These are phyloP conservation scores for Rhodocollybia butyracea DNA, from an alignment of 768 basidiomycete genomes.

Conservation along the genomic window DNA sequence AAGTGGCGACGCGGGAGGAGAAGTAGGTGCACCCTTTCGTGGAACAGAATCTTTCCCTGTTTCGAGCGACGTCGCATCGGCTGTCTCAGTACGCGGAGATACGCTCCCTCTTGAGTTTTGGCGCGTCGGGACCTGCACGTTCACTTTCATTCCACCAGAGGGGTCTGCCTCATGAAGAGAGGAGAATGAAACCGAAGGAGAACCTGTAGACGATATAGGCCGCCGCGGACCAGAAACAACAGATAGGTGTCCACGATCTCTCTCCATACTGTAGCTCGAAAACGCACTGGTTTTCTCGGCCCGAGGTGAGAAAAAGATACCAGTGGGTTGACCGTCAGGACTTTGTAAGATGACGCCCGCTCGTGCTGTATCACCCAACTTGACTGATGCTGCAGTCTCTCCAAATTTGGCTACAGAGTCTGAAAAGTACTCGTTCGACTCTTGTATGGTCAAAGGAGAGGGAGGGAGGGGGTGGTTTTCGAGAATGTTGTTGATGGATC, in stretches of 20 bases:
- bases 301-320: slow-evolving; percentile 91
- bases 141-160: neutral
- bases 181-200: slow-evolving; percentile 25
- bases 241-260: slow-evolving; percentile 38
- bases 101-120: neutral
- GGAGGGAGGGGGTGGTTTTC: slow-evolving; percentile 43
- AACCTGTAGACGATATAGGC: slow-evolving; percentile 11
- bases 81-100: slow-evolving; percentile 4
- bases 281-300: slow-evolving; percentile 35
- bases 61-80: neutral
- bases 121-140: neutral
- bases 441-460: slow-evolving; percentile 68
- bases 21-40: slow-evolving; percentile 2
- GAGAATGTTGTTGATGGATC: slow-evolving; percentile 39
- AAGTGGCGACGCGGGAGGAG: slow-evolving; percentile 9
- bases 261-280: slow-evolving; percentile 40
- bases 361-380: slow-evolving; percentile 1
- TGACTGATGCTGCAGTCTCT: slow-evolving; percentile 58
- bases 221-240: neutral
- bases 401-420: slow-evolving; percentile 68
- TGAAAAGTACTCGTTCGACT: slow-evolving; percentile 78
- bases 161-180: slow-evolving; percentile 27
- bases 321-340: slow-evolving; percentile 91
- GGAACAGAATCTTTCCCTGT: neutral
- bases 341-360: slow-evolving; percentile 51